These are phyloP conservation scores for Micromonas commoda DNA, from an alignment of 139 green algal genomes.

Conservation along the genomic window DNA sequence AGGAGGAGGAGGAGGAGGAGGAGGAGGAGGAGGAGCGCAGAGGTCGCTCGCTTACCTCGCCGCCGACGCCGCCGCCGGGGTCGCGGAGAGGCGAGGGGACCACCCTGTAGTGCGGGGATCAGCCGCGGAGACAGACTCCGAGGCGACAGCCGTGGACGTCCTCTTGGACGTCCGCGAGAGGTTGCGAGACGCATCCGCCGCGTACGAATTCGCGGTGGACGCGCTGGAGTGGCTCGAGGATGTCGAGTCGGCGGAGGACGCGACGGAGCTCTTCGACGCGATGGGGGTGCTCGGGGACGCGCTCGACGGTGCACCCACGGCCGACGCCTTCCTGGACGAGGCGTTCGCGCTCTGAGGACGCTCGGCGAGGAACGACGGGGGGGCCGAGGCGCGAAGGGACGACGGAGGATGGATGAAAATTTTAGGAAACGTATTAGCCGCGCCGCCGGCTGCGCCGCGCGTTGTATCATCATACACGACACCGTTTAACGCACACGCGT, in stretches of 20 bases:
- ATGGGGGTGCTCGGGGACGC: slow-evolving; percentile 28
- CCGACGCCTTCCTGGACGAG: background rate
- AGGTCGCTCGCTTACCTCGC: too few species aligned
- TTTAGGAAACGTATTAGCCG: too few species aligned
- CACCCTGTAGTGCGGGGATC: background rate
- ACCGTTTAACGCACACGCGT: too few species aligned
- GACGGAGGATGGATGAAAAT: too few species aligned
- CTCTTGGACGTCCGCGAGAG: slow-evolving; percentile 7
- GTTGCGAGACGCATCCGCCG: slow-evolving; percentile 25
- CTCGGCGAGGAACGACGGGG: too few species aligned
- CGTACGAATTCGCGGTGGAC: slow-evolving; percentile 25
- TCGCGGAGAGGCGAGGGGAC: background rate
- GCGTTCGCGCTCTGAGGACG: too few species aligned
- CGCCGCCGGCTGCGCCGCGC: too few species aligned
- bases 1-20: background rate
- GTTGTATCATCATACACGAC: too few species aligned
- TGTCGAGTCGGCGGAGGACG: slow-evolving; percentile 20
- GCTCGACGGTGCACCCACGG: background rate
- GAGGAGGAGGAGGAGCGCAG: background rate
- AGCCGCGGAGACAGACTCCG: background rate
- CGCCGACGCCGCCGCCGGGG: background rate
- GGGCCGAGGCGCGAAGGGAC: too few species aligned
- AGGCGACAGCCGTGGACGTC: slow-evolving; percentile 21
- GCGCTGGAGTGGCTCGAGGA: slow-evolving; percentile 32
- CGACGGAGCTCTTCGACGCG: slow-evolving; percentile 33